phyloP scores from a whole-genome alignment of 176 grass and related monocot genomes.

The Thinopyrum elongatum region DNA sequence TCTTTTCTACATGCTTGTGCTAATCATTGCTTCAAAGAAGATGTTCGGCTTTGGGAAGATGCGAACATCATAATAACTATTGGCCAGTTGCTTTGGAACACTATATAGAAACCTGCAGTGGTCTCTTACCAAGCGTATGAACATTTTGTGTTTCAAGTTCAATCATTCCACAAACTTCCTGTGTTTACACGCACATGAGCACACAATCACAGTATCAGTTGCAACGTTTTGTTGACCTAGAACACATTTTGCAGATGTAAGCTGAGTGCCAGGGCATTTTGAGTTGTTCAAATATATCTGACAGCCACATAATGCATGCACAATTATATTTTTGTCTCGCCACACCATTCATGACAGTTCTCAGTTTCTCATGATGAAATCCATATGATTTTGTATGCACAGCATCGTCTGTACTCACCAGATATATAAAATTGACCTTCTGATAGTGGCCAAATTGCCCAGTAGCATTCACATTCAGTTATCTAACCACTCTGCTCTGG shows the following conservation, averaged over 20 bases:
- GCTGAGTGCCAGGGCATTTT: neutral
- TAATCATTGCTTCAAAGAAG: too few relatives aligned
- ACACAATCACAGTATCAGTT: neutral
- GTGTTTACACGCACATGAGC: neutral
- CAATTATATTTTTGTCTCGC: neutral
- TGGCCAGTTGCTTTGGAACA: neutral
- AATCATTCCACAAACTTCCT: neutral
- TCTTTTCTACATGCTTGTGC: neutral
- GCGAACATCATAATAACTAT: neutral
- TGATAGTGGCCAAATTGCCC: neutral
- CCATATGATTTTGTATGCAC: neutral
- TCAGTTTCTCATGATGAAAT: neutral
- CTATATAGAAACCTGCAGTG: neutral
- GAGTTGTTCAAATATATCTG: neutral
- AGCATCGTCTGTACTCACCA: neutral
- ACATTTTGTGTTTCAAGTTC: neutral
- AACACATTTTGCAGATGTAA: neutral
- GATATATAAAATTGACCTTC: neutral
- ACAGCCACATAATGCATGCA: neutral
- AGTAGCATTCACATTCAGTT: neutral
- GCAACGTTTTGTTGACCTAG: neutral
- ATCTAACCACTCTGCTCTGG: neutral
- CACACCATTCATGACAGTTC: neutral
- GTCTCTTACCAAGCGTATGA: neutral
- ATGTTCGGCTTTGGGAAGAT: too few relatives aligned